Percentiles rank a stretch among this genome's conserved stretches.
Conservation (phyloP, 768 basidiomycete species). For the Cystofilobasidium capitatum region DNA sequence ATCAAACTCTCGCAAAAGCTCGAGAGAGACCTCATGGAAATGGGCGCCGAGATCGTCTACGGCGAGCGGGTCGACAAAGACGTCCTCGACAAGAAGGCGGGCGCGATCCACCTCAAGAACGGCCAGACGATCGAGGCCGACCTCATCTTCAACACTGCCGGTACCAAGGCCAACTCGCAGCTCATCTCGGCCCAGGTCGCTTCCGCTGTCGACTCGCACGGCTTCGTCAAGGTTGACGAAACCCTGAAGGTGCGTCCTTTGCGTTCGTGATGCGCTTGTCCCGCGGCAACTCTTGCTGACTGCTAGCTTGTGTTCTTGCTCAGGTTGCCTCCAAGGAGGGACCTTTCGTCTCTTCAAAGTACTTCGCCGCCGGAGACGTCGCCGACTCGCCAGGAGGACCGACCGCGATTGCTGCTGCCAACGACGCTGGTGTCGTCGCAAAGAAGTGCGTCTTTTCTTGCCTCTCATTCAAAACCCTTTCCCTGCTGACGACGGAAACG, state of each 20-base stretch:
- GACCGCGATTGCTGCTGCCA: slow-evolving; percentile 5
- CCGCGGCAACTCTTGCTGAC: too few species aligned
- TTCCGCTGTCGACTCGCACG: neutral
- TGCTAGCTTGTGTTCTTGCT: neutral
- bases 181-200: neutral
- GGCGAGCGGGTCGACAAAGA: slow-evolving; percentile 1
- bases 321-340: neutral
- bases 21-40: neutral
- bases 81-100: neutral
- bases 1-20: slow-evolving; percentile 8
- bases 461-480: neutral
- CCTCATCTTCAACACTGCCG: slow-evolving; percentile 18
- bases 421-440: slow-evolving; percentile 3
- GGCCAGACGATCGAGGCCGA: slow-evolving; percentile 8
- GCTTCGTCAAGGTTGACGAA: slow-evolving; percentile 13
- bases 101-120: neutral
- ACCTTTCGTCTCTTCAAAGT: neutral
- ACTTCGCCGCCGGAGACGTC: slow-evolving; percentile 23
- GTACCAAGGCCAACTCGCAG: slow-evolving; percentile 9
- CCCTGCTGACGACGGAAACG: neutral
- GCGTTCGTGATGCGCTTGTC: too few species aligned
- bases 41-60: neutral
- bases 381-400: neutral
- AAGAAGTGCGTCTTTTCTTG: neutral
- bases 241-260: slow-evolving; percentile 2